Evolutionary conservation across 768 basidiomycete species (phyloP), one percentile per base, ranked within the genome.

Genomic region (Tricholoma saponaceum): DNA sequence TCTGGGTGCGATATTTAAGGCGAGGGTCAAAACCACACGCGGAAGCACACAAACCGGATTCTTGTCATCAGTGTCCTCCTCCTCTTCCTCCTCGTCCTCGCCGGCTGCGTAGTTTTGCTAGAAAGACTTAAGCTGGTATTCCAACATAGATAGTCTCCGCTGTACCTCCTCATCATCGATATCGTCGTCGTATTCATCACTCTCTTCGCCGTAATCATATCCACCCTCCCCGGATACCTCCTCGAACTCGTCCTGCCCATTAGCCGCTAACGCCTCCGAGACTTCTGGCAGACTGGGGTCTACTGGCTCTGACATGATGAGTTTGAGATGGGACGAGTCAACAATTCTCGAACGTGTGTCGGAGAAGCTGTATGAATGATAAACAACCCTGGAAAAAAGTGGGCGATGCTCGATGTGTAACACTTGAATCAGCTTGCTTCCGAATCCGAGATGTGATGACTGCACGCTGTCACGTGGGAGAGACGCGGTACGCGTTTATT

Each of bases 201-300:
- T 65, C 54, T 67, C 66, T 43, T 65, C 66, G 16, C 60, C 66
- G 22, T 51, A 25, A 10, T 63, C 65, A 18, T 64, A 61, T 12
- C 16, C 44, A 8, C 13, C 61, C 5, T 56, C 61, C 3, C 23
- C 44, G 28, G 35, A 46, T 51, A 51, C 51, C 8, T 41, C 55
- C 39, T 30, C 47, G 16, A n/a, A 43, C 22, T 55, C 54, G 26
- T 35, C 52, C 25, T 58, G 54, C 28, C 50, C 64, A 41, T 62
- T 61, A 3, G 39, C 52, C 13, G 44, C 55, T 20, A 65, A 30
- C 7, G 59, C 52, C 16, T 63, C 62, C 37, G 46, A 25, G 32
- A 61, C 57, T 50, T 60, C 60, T 9, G 56, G 54, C 10, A 55
- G 46, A 51, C 14, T 55, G 28, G 58, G 58, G n/a, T 61, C 60